Evolutionary conservation across 2,329 filamentous ascomycete species (phyloP), one percentile per base, ranked within the genome.

Genomic region (Colletotrichum graminicola): DNA sequence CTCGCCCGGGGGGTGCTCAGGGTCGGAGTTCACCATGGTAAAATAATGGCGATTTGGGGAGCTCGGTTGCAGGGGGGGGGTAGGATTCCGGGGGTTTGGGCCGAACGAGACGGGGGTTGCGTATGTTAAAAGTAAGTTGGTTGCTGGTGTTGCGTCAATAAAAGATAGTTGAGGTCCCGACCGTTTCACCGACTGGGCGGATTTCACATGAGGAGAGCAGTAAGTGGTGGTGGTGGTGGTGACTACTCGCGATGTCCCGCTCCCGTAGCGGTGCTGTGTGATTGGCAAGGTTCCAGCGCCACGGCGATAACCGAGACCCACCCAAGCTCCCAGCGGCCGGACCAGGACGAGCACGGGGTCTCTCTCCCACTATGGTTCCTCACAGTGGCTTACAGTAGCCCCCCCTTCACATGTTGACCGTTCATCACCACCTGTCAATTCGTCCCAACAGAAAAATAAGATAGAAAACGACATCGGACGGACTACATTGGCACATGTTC

Each of bases 1-100:
- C 55, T 86, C 82, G 71, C 86, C 86, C 2, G 82, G 81, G 11
- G 82, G 82, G 56, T 73, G 72, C 29, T 75, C 63, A 52, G 76
- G 74, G 72, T 77, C 76, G 34, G 69, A 66, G 34, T 73, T 74
- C 52, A 74, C 70, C 75, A 75, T 77, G 47, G 21, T 73, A 41
- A n/a, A n/a, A 36, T 54, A 41, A 23, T 23, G 32, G 43, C 43
- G 21, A n/a, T 49, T 36, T 36, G 52, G 34, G 7, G 23, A 34
- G 34, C 12, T 56, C 23, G 23, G 61, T 16, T 63, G 14, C 34
- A 18, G 11, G 29, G 23, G 26, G 21, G 18, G 1, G 8, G 11
- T 39, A 0, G 1, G 14, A 6, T 56, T n/a, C 21, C 39, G 49
- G 54, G 54, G 32, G 36, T 23, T 45, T 45, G 10, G 14, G 36